Evolutionary conservation across 106 monocot species (phyloP), one percentile per base, ranked within the genome.

Genomic region (Allium sativum): DNA sequence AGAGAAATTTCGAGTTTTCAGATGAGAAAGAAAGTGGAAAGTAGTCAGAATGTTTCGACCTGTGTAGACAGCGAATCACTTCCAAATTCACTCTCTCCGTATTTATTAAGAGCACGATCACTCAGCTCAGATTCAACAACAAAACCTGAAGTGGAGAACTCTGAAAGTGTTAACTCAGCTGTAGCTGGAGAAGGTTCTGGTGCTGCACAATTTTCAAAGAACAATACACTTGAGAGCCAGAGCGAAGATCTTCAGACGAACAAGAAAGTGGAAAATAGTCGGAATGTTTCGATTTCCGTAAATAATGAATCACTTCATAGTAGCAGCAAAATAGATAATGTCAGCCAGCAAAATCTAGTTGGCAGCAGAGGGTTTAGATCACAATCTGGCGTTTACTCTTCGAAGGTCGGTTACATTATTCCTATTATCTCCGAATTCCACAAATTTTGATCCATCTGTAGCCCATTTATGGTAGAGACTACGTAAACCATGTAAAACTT

Each of bases 111-210:
- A 60, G 80, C 93, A 58, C 83, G 93, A 56, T 76, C 75, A 65
- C 80, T 86, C 74, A 48, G 42, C 9, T 73, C 52, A 6, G 42
- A 40, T 46, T 40, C 47, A 52, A 67, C 70, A 16, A 61, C 59
- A 62, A 21, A 18, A 40, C 67, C 67, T 47, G 12, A 52, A 15
- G n/a, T 63, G 16, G 62, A 70, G 42, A 82, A 70, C 44, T 14
- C 88, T 22, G 15, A 61, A 21, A 64, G 68, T 67, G 72, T 89
- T 62, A 76, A 20, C 48, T 66, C 73, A 22, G 93, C 82, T 18
- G 81, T 94, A 57, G 89, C 76, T 31, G 83, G 83, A 19, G 85
- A 82, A 18, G 73, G 69, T 76, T 76, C 83, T 65, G 93, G 85
- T 43, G 82, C 93, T 48, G 71, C 81, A 40, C 86, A 89, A 48